These are phyloP conservation scores for Suhomyces sp. DNA, from an alignment of 805 yeast genomes.

Conservation along the genomic window DNA sequence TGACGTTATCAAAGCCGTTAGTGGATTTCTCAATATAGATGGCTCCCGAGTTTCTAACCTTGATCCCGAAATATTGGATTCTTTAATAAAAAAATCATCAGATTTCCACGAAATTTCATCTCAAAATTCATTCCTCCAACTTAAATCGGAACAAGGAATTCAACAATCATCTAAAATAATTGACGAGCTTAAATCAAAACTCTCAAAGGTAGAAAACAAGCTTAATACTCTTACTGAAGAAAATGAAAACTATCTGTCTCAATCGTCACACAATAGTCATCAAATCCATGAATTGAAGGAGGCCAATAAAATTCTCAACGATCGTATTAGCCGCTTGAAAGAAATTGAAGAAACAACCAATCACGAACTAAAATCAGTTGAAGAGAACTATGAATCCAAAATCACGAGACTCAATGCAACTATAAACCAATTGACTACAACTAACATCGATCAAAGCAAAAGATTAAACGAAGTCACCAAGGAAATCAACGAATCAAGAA, in stretches of 20 bases:
- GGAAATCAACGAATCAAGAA: slow-evolving; percentile 36
- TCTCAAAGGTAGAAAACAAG: slow-evolving; percentile 14
- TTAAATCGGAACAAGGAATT: slow-evolving; percentile 34
- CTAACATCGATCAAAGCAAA: slow-evolving; percentile 38
- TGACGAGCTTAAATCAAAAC: slow-evolving; percentile 21
- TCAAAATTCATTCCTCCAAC: slow-evolving; percentile 30
- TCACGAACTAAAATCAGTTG: slow-evolving; percentile 6
- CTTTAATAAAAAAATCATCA: slow-evolving; percentile 24
- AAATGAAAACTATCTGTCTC: slow-evolving; percentile 1
- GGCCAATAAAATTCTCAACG: slow-evolving; percentile 9
- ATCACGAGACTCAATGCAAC: slow-evolving; percentile 27
- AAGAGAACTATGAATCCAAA: slow-evolving; percentile 20
- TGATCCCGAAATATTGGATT: slow-evolving; percentile 16
- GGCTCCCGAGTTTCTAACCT: slow-evolving; percentile 14
- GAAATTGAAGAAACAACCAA: slow-evolving; percentile 5
- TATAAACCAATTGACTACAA: slow-evolving; percentile 27
- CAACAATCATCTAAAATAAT: slow-evolving; percentile 23
- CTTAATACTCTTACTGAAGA: slow-evolving; percentile 5
- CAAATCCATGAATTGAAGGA: slow-evolving; percentile 11
- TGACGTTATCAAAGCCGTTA: slow-evolving; percentile 18
- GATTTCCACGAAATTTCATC: slow-evolving; percentile 30
- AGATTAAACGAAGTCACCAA: slow-evolving; percentile 34
- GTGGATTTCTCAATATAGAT: slow-evolving; percentile 30
- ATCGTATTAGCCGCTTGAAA: slow-evolving; percentile 4
- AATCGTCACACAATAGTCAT: slow-evolving; percentile 1